Base-by-base conservation (phyloP, 345 rosid species). In the Pelargonium nanum region DNA sequence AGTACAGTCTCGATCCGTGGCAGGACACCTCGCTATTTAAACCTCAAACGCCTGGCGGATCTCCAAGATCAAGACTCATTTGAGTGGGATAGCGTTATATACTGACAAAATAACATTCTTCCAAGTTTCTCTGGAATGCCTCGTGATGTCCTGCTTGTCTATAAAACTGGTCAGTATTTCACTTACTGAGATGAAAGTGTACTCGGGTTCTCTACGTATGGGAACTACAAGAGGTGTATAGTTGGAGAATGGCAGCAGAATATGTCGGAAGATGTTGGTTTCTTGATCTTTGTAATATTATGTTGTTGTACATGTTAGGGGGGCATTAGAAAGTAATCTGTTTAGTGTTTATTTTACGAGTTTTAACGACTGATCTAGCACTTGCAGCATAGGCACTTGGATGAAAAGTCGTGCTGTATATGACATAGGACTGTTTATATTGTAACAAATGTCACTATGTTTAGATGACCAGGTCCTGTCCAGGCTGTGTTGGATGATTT, bases 1-100 rank as follows among this genome's bases (percentile, higher is more conserved):
- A 75, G 57, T 77, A 69, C 66, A 30, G 63, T 28, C 77, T 63
- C 19, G 84, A 80, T 64, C 74, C 80, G 22, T 64, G 61, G 80
- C 67, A 69, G 8, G 86, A 85, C 58, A 59, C 66, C 52, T 58
- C 87, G 57, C 53, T 66, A 25, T 67, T 79, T 32, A 79, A 72
- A 70, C 32, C 71, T 16, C 92, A 73, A 65, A 74, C 82, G 5
- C 81, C 86, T 0, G 77, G 75, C 4, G 61, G 79, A 63, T 70
- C 86, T 6, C 77, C 86, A 34, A 85, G 85, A 76, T 10, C 45
- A 5, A 81, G 89, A 70, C 81, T 74, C 45, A 62, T 82, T 22
- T 84, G 73, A 78, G 51, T 23, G 62, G 25, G 81, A 34, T n/a
- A n/a, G 45, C 12, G 45, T 34, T 78, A 76, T 62, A 72, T 76